phyloP scores from a whole-genome alignment of 495 filamentous ascomycete species.

The Aspergillus bridgeri region DNA sequence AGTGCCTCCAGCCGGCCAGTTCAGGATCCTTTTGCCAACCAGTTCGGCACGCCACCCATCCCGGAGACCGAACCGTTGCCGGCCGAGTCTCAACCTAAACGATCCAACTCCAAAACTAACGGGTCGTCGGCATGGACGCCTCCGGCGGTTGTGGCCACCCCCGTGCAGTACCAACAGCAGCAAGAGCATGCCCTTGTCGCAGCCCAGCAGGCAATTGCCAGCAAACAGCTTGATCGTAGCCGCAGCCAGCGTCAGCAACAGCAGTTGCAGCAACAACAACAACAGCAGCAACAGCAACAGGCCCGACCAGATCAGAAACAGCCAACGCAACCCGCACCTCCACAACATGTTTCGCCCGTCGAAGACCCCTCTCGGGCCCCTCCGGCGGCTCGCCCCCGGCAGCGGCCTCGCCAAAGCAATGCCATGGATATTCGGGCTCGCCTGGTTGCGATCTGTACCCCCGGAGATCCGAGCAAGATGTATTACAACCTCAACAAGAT shows the following conservation, averaged over 20 bases:
- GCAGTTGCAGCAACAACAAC: conserved; percentile 47
- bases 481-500: conserved; percentile 92
- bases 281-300: conserved; percentile 45
- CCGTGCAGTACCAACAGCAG: conserved; percentile 74
- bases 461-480: conserved; percentile 79
- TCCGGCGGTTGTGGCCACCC: conserved; percentile 33
- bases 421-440: conserved; percentile 78
- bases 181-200: conserved; percentile 76
- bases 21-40: conserved; percentile 24
- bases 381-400: conserved; percentile 66
- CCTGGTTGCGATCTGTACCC: conserved; percentile 82
- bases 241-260: conserved; percentile 62
- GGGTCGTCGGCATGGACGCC: conserved; percentile 32
- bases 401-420: conserved; percentile 69
- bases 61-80: conserved; percentile 55
- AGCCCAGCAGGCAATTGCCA: conserved; percentile 63
- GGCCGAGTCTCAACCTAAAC: conserved; percentile 42
- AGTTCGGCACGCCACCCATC: conserved; percentile 34
- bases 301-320: conserved; percentile 28
- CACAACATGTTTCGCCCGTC: conserved; percentile 21
- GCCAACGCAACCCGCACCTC: conserved; percentile 20
- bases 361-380: conserved; percentile 40
- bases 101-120: conserved; percentile 41
- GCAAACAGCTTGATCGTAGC: conserved; percentile 56
- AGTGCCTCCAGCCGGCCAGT: conserved; percentile 13